Conservation (phyloP, 306 rosid genomes). For the Fragaria nilgerrensis region DNA sequence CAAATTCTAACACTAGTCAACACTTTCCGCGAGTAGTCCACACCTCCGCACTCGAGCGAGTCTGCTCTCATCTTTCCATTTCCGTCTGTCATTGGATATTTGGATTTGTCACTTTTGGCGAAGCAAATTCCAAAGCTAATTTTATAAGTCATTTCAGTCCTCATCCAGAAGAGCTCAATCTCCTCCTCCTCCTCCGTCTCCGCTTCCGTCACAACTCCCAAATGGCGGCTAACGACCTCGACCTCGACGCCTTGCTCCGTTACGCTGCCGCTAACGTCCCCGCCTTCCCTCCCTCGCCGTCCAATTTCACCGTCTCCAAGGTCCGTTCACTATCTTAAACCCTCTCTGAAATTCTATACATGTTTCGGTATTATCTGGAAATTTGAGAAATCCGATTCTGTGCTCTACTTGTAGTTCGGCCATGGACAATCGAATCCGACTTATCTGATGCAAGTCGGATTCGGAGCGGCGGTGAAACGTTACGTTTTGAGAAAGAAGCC, state of each 20-base stretch:
- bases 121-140: background rate
- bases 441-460: conserved; percentile 65
- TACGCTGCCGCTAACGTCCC: conserved; percentile 68
- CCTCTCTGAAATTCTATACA: background rate
- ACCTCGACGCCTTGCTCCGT: conserved; percentile 47
- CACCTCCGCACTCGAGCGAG: background rate
- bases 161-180: background rate
- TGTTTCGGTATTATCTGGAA: background rate
- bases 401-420: conserved; percentile 56
- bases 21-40: background rate
- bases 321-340: conserved; percentile 29
- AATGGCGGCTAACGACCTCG: conserved; percentile 38
- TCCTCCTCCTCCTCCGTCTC: background rate
- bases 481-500: conserved; percentile 94
- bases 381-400: background rate
- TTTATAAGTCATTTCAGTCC: background rate
- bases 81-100: no score
- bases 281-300: conserved; percentile 59
- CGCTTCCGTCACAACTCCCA: background rate
- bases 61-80: background rate
- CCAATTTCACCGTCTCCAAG: conserved; percentile 68
- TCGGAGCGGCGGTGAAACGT: conserved; percentile 44
- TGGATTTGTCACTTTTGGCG: no score
- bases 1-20: no score
- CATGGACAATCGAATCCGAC: conserved; percentile 96